Percentiles rank a stretch among this genome's conserved stretches.
phyloP scores from a whole-genome alignment of 768 basidiomycete species.

The Boletus coccyginus region DNA sequence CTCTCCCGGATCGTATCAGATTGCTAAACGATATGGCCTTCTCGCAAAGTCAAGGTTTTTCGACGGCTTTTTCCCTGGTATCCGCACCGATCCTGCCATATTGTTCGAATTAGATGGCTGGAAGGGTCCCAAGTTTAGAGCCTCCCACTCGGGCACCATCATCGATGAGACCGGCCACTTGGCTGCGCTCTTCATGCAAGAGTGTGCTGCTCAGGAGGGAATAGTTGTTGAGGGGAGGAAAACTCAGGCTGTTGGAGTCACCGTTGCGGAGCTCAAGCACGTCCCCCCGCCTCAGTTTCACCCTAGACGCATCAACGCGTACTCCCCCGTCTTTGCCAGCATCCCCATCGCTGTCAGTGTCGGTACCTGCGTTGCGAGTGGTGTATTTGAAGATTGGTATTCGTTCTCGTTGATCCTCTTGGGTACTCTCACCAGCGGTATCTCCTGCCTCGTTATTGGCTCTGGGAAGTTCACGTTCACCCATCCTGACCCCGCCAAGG shows the following conservation, averaged over 20 bases:
- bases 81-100: slow-evolving; percentile 30
- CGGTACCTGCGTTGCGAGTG: slow-evolving; percentile 28
- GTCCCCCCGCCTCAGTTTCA: slow-evolving; percentile 15
- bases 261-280: slow-evolving; percentile 26
- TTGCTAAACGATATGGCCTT: slow-evolving; percentile 33
- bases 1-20: slow-evolving; percentile 34
- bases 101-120: slow-evolving; percentile 32
- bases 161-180: slow-evolving; percentile 32
- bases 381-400: slow-evolving; percentile 32
- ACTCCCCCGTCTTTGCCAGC: slow-evolving; percentile 26
- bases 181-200: slow-evolving; percentile 26
- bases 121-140: slow-evolving; percentile 33
- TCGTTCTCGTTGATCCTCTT: slow-evolving; percentile 34
- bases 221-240: slow-evolving; percentile 22
- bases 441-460: slow-evolving; percentile 34
- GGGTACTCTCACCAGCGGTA: slow-evolving; percentile 31
- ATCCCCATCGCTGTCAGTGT: slow-evolving; percentile 31
- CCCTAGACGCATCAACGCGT: slow-evolving; percentile 19
- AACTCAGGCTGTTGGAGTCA: slow-evolving; percentile 25
- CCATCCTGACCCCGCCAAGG: slow-evolving; percentile 25
- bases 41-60: slow-evolving; percentile 35
- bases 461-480: slow-evolving; percentile 28
- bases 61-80: slow-evolving; percentile 34
- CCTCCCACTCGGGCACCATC: slow-evolving; percentile 31
- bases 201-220: slow-evolving; percentile 12